Base-by-base conservation (phyloP, 73 alveolate genomes). In the Effrenium voratum region DNA sequence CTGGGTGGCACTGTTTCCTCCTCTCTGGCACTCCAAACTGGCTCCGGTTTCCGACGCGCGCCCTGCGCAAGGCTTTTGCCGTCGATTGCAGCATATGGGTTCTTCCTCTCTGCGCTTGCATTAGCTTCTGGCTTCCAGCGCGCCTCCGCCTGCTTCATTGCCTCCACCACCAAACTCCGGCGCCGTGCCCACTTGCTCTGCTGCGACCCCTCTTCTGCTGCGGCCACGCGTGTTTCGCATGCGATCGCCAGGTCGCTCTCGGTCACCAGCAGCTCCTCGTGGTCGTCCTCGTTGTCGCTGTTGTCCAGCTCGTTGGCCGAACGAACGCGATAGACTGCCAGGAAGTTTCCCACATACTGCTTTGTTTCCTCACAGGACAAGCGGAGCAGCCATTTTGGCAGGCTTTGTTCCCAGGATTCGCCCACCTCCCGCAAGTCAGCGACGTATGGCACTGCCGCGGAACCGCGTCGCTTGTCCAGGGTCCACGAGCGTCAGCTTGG, bases 261-360 rank as follows among this genome's bases (percentile, higher is more conserved):
- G 3, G 47, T n/a, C 12, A 70, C 81, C 34, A 70, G 47, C 81
- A 70, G 36, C 1, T 70, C 81, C 1, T 79, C 68, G 24, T 15
- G 6, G 36, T 28, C 90, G 57, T 43, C 90, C 3, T 79, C 66
- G 90, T 79, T 68, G 22, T 47, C 57, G 90, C 57, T 79, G 52
- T 43, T 47, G 6, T 45, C 90, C 28, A 36, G 68, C 47, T 40
- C 68, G 66, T 5, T 24, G 22, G 10, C 68, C 12, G 90, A 43
- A 6, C 90, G 90, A 3, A 70, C 82, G 47, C 82, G 82, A 22
- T 70, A 34, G 82, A 70, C 82, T 26, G 49, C 32, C 47, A 79
- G 47, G 68, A 79, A 79, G 26, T 79, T 79, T 19, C 90, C 68
- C 5, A 79, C 66, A 44, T 79, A 38, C 32, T 32, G 40, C 34